phyloP scores from a whole-genome alignment of 108 stramenopile species.

The Poteriospumella lacustris region DNA sequence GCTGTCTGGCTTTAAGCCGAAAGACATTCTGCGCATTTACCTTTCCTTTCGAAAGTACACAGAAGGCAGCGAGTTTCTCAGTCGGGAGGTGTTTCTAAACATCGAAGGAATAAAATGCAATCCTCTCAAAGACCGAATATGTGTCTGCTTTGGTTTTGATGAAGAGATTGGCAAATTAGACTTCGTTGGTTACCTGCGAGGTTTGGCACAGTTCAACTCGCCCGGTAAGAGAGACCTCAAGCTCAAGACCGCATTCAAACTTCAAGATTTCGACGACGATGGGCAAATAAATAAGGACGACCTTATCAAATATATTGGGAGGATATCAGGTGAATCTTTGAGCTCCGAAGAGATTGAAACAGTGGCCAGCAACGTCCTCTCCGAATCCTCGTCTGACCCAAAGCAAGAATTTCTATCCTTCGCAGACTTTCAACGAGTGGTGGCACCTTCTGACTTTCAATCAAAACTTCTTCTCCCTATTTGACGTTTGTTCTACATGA shows the following conservation, averaged over 20 bases:
- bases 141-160: constrained; percentile 16
- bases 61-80: not conserved
- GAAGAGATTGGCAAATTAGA: not conserved
- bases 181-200: not conserved
- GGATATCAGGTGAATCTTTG: not conserved
- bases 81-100: not conserved
- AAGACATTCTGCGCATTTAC: not conserved
- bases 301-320: not conserved
- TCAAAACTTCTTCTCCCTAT: not conserved
- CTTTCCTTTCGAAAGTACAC: not conserved
- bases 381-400: constrained; percentile 8
- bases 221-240: constrained; percentile 4
- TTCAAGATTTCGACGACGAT: constrained; percentile 30
- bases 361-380: not conserved
- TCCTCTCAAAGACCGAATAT: constrained; percentile 18
- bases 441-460: constrained; percentile 20
- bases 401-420: not conserved
- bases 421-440: constrained; percentile 25
- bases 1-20: constrained; percentile 10
- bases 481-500: no score
- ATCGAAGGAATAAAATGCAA: not conserved
- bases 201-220: constrained; percentile 19
- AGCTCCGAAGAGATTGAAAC: not conserved
- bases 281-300: not conserved
- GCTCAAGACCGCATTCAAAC: not conserved